Percentiles rank a stretch among this genome's conserved stretches.
phyloP scores from a whole-genome alignment of 106 monocot species.

The Dioscorea zingiberensis region DNA sequence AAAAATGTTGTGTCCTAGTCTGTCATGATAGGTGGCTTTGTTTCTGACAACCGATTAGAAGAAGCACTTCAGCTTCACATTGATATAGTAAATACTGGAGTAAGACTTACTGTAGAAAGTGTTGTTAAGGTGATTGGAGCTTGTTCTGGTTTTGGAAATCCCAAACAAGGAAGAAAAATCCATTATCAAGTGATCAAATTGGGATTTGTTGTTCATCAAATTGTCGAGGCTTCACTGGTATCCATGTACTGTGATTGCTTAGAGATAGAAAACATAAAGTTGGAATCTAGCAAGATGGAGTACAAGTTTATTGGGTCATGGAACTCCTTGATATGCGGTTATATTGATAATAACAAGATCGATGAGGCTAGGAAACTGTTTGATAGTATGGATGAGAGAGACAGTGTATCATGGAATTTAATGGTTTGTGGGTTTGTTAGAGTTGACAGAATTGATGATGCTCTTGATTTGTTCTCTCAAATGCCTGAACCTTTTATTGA shows the following conservation, averaged over 20 bases:
- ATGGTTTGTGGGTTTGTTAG: constrained; percentile 35
- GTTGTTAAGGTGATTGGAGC: constrained; percentile 31
- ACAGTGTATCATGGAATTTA: constrained; percentile 37
- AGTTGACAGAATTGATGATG: constrained; percentile 17
- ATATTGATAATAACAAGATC: constrained; percentile 23
- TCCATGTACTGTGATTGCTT: constrained; percentile 45
- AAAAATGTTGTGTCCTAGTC: constrained; percentile 58
- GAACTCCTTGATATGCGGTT: constrained; percentile 49
- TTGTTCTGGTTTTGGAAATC: constrained; percentile 23
- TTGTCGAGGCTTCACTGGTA: constrained; percentile 35
- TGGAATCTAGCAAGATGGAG: constrained; percentile 39
- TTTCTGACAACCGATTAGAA: constrained; percentile 24
- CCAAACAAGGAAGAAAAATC: constrained; percentile 31
- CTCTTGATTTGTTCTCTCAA: constrained; percentile 21
- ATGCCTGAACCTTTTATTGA: constrained; percentile 32
- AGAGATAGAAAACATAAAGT: constrained; percentile 20
- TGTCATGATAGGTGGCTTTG: constrained; percentile 58
- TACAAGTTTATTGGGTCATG: constrained; percentile 34
- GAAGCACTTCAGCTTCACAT: constrained; percentile 37
- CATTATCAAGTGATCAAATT: constrained; percentile 46
- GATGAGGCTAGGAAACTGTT: constrained; percentile 47
- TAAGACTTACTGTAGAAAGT: constrained; percentile 4
- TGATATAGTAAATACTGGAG: constrained; percentile 28
- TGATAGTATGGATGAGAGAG: constrained; percentile 35
- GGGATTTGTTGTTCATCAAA: constrained; percentile 33